Conservation (phyloP, 441 rosid genomes). For the Erodium texanum region DNA sequence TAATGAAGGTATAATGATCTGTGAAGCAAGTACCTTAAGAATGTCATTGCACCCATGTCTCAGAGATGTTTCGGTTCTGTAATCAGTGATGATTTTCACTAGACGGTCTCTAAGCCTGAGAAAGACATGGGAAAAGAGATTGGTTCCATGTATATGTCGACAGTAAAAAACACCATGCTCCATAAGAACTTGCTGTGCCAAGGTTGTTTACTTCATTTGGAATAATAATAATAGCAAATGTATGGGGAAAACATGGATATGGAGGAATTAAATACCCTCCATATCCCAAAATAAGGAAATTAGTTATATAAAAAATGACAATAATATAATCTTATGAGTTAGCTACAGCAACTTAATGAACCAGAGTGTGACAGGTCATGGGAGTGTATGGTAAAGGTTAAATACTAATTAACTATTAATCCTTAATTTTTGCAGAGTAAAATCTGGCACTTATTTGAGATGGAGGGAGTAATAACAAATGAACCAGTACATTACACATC, state of each 20-base stretch:
- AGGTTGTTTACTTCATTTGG: neutral
- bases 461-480: neutral
- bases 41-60: slow-evolving; percentile 96
- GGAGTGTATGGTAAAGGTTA: no score
- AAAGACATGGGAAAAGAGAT: slow-evolving; percentile 4
- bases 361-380: no score
- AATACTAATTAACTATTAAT: neutral
- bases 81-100: slow-evolving; percentile 90
- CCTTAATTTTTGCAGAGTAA: neutral
- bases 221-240: no score
- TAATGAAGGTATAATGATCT: slow-evolving; percentile 3
- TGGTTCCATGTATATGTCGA: neutral
- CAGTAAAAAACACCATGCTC: neutral
- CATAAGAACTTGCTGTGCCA: neutral
- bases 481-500: neutral
- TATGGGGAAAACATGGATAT: no score
- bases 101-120: slow-evolving; percentile 87
- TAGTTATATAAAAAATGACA: neutral
- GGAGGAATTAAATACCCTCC: no score
- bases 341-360: neutral
- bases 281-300: neutral
- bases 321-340: neutral
- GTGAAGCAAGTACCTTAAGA: slow-evolving; percentile 55
- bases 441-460: neutral
- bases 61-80: slow-evolving; percentile 95